Percentiles rank a stretch among this genome's conserved stretches.
Conservation (phyloP, 768 basidiomycete genomes). For the Obba rivulosa region DNA sequence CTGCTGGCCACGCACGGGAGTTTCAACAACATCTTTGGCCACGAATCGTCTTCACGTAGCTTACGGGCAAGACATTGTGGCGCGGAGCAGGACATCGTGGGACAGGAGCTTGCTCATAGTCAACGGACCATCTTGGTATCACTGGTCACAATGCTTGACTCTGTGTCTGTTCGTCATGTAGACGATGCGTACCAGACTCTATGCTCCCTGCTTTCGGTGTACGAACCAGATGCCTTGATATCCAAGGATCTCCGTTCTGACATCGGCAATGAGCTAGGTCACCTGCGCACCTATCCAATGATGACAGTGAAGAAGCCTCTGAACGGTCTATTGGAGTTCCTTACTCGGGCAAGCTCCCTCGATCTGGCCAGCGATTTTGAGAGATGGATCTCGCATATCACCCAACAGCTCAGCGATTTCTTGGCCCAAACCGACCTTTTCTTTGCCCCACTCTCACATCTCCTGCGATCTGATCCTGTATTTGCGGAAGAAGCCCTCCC, state of each 20-base stretch:
- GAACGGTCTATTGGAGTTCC: constrained; percentile 34
- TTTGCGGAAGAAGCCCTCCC: constrained; percentile 73
- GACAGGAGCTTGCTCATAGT: constrained; percentile 26
- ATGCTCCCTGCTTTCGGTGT: constrained; percentile 46
- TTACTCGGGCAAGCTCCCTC: constrained; percentile 29
- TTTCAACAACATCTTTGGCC: constrained; percentile 53
- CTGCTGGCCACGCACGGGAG: constrained; percentile 58
- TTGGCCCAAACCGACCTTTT: constrained; percentile 53
- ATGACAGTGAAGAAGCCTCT: constrained; percentile 16
- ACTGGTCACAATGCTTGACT: constrained; percentile 56
- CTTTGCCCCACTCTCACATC: constrained; percentile 60
- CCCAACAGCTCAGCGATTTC: constrained; percentile 52
- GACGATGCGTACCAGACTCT: constrained; percentile 61
- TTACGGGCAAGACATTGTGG: constrained; percentile 33
- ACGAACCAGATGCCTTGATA: constrained; percentile 25
- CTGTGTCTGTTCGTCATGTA: constrained; percentile 41
- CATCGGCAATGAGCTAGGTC: constrained; percentile 16
- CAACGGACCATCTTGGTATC: constrained; percentile 43
- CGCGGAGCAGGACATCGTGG: not conserved
- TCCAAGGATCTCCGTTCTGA: constrained; percentile 28
- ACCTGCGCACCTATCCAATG: constrained; percentile 20
- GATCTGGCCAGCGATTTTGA: constrained; percentile 46
- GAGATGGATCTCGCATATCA: constrained; percentile 57
- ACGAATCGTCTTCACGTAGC: constrained; percentile 36
- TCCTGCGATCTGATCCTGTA: constrained; percentile 46